phyloP scores from a whole-genome alignment of 2,329 filamentous ascomycete species.

The Colletotrichum sp. region DNA sequence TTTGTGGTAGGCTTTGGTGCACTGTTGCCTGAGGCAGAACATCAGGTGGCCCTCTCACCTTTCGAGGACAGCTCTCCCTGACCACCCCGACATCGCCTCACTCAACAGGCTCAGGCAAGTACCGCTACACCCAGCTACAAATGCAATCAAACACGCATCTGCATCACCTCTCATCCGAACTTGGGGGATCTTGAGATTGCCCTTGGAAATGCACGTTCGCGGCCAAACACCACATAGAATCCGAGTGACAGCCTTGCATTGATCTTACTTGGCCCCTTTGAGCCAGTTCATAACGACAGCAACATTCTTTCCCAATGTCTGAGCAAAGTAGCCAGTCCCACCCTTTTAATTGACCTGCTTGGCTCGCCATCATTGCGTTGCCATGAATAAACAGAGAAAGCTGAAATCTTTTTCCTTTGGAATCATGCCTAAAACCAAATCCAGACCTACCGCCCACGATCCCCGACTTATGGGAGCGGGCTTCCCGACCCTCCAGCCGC shows the following conservation, averaged over 20 bases:
- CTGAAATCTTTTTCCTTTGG: constrained; percentile 21
- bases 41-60: background rate
- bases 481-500: constrained; percentile 4
- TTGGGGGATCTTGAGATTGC: background rate
- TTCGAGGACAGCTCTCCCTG: background rate
- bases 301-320: constrained; percentile 17
- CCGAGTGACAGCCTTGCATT: background rate
- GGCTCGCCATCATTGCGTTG: constrained; percentile 20
- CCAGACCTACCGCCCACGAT: constrained; percentile 10
- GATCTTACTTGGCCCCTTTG: background rate
- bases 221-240: background rate
- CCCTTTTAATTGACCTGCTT: constrained; percentile 21
- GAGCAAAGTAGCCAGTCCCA: constrained; percentile 21
- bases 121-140: background rate
- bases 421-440: constrained; percentile 22
- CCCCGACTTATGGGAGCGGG: constrained; percentile 11
- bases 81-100: background rate
- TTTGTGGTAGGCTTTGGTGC: background rate
- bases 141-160: background rate
- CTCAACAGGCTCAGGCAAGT: background rate
- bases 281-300: constrained; percentile 10
- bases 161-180: background rate
- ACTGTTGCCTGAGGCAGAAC: constrained; percentile 22
- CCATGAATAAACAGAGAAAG: constrained; percentile 22
- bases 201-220: background rate